Evolutionary conservation across 2,329 filamentous ascomycete species (phyloP), one percentile per base, ranked within the genome.

Genomic region (Lithohypha guttulata): DNA sequence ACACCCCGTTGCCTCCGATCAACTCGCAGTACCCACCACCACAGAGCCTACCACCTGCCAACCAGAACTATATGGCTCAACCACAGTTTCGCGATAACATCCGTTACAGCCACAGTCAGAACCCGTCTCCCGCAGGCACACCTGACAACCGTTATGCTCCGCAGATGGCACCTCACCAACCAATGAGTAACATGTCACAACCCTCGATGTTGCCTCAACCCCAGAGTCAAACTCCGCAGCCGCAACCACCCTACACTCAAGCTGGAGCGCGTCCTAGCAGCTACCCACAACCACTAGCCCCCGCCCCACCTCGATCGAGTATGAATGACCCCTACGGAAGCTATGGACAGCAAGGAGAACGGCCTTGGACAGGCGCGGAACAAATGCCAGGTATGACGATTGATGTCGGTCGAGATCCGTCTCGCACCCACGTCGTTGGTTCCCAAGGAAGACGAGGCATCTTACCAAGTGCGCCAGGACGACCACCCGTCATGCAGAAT

Each of bases 361-460:
- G 33, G 63, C 26, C 47, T 28, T 65, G 60, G 60, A 55, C 63
- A 45, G 55, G 53, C 23, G 52, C 58, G 3, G 61, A 65, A 34
- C 53, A 50, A 6, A 57, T 65, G 45, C 58, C 62, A 9, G 55
- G 54, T 35, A 58, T 57, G 33, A 59, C 62, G 27, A 54, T 57
- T 4, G 60, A 62, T 41, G 55, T 57, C 32, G 54, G 59, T 19
- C 65, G 63, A 49, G 63, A 66, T 41, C 57, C 59, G 8, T 62
- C 62, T 33, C 58, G 62, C 11, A 91, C 85, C 21, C 89, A 95
- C 56, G 89, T 95, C 34, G 89, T 96, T 39, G 89, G 89, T 39
- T 93, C 87, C 18, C 89, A 96, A 65, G 89, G 89, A 43, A 79
- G 89, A 48, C 77, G 89, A 50, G 89, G 89, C 34, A 93, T 95